phyloP scores from a whole-genome alignment of 2,329 filamentous ascomycete genomes.

The Raffaelea deltoideospora region DNA sequence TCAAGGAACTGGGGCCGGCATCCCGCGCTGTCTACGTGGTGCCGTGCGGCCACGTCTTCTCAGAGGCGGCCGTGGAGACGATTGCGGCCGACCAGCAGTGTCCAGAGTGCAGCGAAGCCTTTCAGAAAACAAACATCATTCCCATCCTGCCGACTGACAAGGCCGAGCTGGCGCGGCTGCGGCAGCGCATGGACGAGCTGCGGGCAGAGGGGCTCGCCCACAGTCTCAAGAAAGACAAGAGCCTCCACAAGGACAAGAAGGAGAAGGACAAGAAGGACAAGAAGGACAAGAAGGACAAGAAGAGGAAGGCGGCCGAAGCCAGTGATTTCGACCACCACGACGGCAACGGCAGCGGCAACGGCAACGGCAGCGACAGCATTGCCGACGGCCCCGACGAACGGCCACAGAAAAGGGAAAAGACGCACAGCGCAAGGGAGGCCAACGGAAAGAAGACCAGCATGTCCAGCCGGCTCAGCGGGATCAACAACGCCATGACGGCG shows the following conservation, averaged over 20 bases:
- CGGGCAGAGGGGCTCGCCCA: slow-evolving; percentile 63
- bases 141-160: slow-evolving; percentile 60
- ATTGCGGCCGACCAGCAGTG: slow-evolving; percentile 44
- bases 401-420: slow-evolving; percentile 1
- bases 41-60: slow-evolving; percentile 90
- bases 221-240: slow-evolving; percentile 69
- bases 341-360: no score
- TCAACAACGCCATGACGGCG: slow-evolving; percentile 80
- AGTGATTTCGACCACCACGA: no score
- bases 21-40: slow-evolving; percentile 79
- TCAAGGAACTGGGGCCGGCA: slow-evolving; percentile 67
- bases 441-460: slow-evolving; percentile 9
- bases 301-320: no score
- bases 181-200: slow-evolving; percentile 52
- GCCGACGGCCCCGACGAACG: slow-evolving; percentile 11
- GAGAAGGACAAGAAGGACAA: slow-evolving; percentile 41
- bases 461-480: slow-evolving; percentile 36
- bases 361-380: no score
- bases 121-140: slow-evolving; percentile 63
- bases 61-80: slow-evolving; percentile 71
- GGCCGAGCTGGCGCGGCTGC: slow-evolving; percentile 53
- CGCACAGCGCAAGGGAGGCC: no score
- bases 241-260: slow-evolving; percentile 39
- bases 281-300: slow-evolving; percentile 1
- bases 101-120: slow-evolving; percentile 61